phyloP scores from a whole-genome alignment of 306 rosid species.

The Boehmeria nivea region DNA sequence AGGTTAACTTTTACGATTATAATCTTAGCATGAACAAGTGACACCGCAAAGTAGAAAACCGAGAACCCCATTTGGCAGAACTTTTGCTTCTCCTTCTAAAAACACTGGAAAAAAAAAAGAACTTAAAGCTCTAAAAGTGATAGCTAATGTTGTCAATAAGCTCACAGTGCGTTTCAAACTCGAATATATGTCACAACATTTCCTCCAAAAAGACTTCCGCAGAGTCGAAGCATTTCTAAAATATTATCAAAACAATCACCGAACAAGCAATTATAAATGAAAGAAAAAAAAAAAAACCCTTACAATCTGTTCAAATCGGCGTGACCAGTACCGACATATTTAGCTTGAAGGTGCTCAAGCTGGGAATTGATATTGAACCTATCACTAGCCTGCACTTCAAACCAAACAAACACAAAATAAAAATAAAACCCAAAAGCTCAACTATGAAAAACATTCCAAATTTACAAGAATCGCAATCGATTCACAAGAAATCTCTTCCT shows the following conservation, averaged over 20 bases:
- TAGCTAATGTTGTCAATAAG: too few species aligned
- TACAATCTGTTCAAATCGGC: constrained; percentile 89
- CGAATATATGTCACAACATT: too few species aligned
- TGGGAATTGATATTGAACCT: constrained; percentile 96
- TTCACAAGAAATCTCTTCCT: background rate
- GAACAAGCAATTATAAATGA: background rate
- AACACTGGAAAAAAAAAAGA: too few species aligned
- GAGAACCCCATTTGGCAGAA: too few species aligned
- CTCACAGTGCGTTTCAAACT: too few species aligned
- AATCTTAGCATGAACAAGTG: background rate
- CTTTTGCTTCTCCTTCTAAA: too few species aligned
- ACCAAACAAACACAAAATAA: background rate
- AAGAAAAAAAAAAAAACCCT: constrained; percentile 10
- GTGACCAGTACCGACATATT: constrained; percentile 96
- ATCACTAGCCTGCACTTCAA: constrained; percentile 68
- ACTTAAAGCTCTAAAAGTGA: too few species aligned
- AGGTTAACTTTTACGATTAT: too few species aligned
- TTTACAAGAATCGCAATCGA: background rate
- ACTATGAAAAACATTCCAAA: too few species aligned
- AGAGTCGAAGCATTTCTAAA: background rate
- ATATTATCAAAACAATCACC: background rate
- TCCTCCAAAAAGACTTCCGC: too few species aligned
- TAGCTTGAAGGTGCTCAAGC: constrained; percentile 92
- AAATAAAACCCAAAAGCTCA: too few species aligned
- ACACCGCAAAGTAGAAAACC: too few species aligned